Evolutionary conservation across 1,284 basidiomycete genomes (phyloP), one percentile per base, ranked within the genome.

Genomic region (Heterobasidion irregulare): DNA sequence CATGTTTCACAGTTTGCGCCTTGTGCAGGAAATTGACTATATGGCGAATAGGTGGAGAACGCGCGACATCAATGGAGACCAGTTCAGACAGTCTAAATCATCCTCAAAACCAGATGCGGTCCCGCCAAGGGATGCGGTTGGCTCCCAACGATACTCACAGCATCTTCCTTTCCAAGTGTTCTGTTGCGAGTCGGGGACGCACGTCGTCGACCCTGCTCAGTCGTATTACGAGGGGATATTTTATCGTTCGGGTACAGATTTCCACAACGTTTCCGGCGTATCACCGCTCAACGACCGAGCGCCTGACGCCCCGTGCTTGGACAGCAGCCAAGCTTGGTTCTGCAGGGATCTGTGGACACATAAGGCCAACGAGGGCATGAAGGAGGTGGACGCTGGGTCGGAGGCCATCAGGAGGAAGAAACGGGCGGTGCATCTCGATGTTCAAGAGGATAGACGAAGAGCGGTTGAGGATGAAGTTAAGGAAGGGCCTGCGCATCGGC

Each of bases 91-190:
- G 63, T 93, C 93, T 50, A 94, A 92, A 64, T 96, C 93, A 1
- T 92, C 89, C 7, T 90, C 92, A 4, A 89, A 92, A 62, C 83
- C 87, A n/a, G 88, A 92, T 63, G 86, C 88, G 8, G 92, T 93
- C 0, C 94, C 94, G 10, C 94, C 94, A 1, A 85, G 93, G 59
- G 93, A 98, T 67, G 74, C 75, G 53, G 75, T 77, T 50, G 92
- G 91, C 8, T 84, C 92, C 1, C 75, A 82, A 48, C 88, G 94
- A 33, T 98, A 95, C 70, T 82, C 83, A 1, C 83, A 89, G 59
- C 94, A 98, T 67, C 79, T 97, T 1, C 94, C 94, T 2, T 97
- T 97, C 77, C 94, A 98, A 69, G 92, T 91, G 12, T 97, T 95
- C 72, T 98, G 94, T 74, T 98, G 94, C 72, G 94, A 97, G 73